Percentiles rank a stretch among this genome's conserved stretches.
Conservation (phyloP, 164 flowering plant genomes). For the Echeveria elegans region DNA sequence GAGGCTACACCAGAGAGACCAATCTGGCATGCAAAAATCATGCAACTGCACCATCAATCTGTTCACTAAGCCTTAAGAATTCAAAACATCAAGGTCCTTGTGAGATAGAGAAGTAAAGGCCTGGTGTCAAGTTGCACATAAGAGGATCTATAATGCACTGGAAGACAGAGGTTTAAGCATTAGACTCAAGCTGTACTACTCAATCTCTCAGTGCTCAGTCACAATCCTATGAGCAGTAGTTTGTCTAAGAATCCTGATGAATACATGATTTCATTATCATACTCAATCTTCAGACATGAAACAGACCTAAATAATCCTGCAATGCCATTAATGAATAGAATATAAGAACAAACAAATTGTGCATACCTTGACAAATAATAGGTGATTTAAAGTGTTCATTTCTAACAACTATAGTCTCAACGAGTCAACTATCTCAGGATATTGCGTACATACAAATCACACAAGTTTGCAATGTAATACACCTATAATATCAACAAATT, state of each 20-base stretch:
- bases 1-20: background rate
- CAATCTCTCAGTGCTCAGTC: background rate
- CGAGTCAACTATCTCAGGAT: too few species aligned
- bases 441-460: background rate
- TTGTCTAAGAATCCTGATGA: conserved; percentile 1
- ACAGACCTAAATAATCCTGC: conserved; percentile 1
- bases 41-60: background rate
- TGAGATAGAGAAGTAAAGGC: background rate
- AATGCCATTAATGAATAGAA: background rate
- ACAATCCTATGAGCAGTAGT: conserved; percentile 2
- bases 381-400: too few species aligned
- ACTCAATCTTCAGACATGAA: background rate
- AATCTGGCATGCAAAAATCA: background rate
- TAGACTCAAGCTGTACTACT: background rate
- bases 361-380: background rate
- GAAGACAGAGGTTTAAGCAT: background rate
- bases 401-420: too few species aligned
- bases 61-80: background rate
- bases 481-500: background rate
- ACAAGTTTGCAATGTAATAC: background rate
- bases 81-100: background rate
- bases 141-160: background rate
- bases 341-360: background rate
- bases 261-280: background rate
- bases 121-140: background rate